Base-by-base conservation (phyloP, 768 basidiomycete genomes). In the Hebeloma cylindrosporum region DNA sequence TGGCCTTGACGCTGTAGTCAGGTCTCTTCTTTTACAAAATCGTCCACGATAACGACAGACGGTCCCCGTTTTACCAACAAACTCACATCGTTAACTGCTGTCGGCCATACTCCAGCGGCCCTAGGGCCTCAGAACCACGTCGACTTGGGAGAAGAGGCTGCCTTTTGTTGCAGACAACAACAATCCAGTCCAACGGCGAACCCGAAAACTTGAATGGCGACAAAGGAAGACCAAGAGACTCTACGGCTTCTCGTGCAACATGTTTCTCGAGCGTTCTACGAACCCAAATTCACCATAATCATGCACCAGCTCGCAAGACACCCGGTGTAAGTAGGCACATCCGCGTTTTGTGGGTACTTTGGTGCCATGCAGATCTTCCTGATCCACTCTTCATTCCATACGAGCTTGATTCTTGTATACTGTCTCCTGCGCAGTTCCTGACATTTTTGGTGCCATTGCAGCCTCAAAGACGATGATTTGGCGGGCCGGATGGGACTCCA, bases 211-310 rank as follows among this genome's bases (percentile, higher is more conserved):
- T 43, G 26, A 51, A 83, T 83, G 80, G 72, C 81, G 40, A 83
- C 78, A 37, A 85, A 85, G 61, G 88, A 88, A 61, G 88, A 89
- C 59, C 80, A 84, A 69, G 87, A 89, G 64, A 81, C 79, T 2
- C 82, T 93, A 43, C 84, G 83, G 64, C 79, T 83, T 47, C 84
- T 99, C 56, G 90, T 96, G 53, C 93, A 96, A 63, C 86, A 91
- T 70, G 92, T 95, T 61, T 82, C 86, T 34, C 82, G 95, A 58
- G 84, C 88, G 25, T 98, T 99, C 69, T 99, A 97, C 69, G 96
- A 97, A 64, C 75, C 90, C 33, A 89, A 88, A 58, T 93, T 77
- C 65, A 88, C 85, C 56, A 87, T 98, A 50, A 82, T 97, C 50
- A 71, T 97, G 75, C 95, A 97, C 71, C 89, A 95, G 68, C 82